Evolutionary conservation across 2,329 filamentous ascomycete species (phyloP).

Genomic region (Karstenula rhodostoma): DNA sequence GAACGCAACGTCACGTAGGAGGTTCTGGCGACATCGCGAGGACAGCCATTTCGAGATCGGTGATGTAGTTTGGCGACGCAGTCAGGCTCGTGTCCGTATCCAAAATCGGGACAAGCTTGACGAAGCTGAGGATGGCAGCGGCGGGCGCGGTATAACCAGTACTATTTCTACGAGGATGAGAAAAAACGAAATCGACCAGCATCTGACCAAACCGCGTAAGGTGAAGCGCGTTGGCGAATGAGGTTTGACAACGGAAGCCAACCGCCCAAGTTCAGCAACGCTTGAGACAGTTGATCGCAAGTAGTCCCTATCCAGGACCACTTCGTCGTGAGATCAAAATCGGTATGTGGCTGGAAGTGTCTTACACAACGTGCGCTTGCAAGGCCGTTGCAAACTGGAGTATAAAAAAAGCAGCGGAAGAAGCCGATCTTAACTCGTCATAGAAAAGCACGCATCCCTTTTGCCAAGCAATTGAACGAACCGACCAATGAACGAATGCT

Average conservation of each 20-base stretch:
- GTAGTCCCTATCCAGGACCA: not conserved
- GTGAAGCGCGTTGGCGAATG: not conserved
- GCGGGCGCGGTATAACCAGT: not conserved
- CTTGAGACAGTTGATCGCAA: not conserved
- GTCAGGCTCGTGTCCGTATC: not conserved
- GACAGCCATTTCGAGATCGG: not conserved
- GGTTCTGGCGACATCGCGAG: not conserved
- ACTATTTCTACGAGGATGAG: not conserved
- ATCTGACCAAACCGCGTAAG: not conserved
- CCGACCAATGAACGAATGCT: conserved; percentile 11
- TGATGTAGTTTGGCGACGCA: not conserved
- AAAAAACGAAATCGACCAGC: not conserved
- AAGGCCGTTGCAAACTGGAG: not conserved
- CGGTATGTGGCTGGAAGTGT: not conserved
- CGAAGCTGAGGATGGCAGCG: not conserved
- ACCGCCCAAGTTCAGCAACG: not conserved
- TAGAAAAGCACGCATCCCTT: not conserved
- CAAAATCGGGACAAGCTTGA: not conserved
- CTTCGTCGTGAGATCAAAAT: not conserved
- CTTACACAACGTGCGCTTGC: conserved; percentile 7
- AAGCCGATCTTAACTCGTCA: not conserved
- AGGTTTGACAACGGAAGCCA: not conserved
- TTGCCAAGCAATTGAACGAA: conserved; percentile 17
- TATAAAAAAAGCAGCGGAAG: not conserved
- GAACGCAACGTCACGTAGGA: not conserved